These are phyloP conservation scores for Chenopodium berlandieri DNA, from an alignment of 148 eudicot genomes.

Conservation along the genomic window DNA sequence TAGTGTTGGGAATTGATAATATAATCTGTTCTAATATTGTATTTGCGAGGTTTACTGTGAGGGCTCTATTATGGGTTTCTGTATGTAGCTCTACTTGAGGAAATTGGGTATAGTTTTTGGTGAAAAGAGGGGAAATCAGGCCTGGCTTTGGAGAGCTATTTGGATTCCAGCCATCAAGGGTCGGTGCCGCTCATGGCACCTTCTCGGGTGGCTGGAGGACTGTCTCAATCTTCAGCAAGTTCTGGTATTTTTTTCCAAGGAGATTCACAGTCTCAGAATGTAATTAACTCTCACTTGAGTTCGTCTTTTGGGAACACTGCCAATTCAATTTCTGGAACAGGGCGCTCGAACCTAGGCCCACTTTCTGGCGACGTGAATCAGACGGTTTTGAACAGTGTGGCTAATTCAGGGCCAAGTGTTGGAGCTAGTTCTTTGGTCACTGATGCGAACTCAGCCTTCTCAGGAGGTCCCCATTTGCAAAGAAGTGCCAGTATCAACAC, in stretches of 20 bases:
- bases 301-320: conserved; percentile 75
- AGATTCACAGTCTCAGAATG: conserved; percentile 64
- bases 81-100: conserved; percentile 29
- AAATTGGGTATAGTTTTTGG: conserved; percentile 20
- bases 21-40: conserved; percentile 8
- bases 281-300: conserved; percentile 67
- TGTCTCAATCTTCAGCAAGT: conserved; percentile 73
- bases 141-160: conserved; percentile 57
- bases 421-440: conserved; percentile 90
- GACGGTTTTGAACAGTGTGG: conserved; percentile 57
- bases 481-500: conserved; percentile 85
- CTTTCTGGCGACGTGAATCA: conserved; percentile 64
- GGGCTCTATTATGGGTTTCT: conserved; percentile 29
- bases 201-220: conserved; percentile 72
- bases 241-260: conserved; percentile 90
- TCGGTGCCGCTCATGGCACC: conserved; percentile 65
- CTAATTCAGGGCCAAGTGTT: conserved; percentile 74
- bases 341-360: conserved; percentile 52
- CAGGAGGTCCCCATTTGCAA: conserved; percentile 82
- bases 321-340: conserved; percentile 55
- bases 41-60: conserved; percentile 19
- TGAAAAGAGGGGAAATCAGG: conserved; percentile 28
- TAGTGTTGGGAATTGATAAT: conserved; percentile 19
- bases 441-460: conserved; percentile 85
- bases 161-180: conserved; percentile 58